phyloP scores from a whole-genome alignment of 345 rosid genomes.

The Erodium maritimum region DNA sequence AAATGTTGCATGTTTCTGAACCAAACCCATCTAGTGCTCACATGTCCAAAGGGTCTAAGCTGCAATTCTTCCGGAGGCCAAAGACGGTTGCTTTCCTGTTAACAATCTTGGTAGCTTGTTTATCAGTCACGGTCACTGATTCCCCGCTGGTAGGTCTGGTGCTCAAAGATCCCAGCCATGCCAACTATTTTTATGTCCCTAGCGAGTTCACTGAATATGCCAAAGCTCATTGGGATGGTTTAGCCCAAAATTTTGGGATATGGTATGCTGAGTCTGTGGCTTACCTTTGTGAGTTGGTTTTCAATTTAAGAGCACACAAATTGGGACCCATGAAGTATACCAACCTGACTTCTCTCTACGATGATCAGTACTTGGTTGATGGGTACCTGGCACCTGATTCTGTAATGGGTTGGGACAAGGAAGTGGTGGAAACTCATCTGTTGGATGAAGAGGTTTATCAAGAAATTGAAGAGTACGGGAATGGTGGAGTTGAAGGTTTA shows the following conservation, averaged over 20 bases:
- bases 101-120: constrained; percentile 18
- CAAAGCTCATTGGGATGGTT: constrained; percentile 16
- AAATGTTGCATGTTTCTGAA: constrained; percentile 13
- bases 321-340: constrained; percentile 26
- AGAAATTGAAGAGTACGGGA: too few relatives aligned
- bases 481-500: too few relatives aligned
- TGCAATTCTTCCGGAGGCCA: constrained; percentile 20
- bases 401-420: too few relatives aligned
- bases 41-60: constrained; percentile 17
- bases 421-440: too few relatives aligned
- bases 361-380: constrained; percentile 11
- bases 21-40: neutral
- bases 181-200: constrained; percentile 6
- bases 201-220: constrained; percentile 24
- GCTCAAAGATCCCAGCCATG: constrained; percentile 20
- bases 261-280: constrained; percentile 24
- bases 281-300: constrained; percentile 21
- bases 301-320: constrained; percentile 11
- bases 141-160: constrained; percentile 20
- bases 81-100: constrained; percentile 37
- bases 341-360: constrained; percentile 39
- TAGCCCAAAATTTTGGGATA: constrained; percentile 25
- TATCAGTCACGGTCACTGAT: constrained; percentile 23
- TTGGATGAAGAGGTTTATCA: too few relatives aligned
- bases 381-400: too few relatives aligned